Percentiles rank a stretch among this genome's conserved stretches.
phyloP scores from a whole-genome alignment of 2,329 filamentous ascomycete genomes.

The Microsporum ferrugineum region DNA sequence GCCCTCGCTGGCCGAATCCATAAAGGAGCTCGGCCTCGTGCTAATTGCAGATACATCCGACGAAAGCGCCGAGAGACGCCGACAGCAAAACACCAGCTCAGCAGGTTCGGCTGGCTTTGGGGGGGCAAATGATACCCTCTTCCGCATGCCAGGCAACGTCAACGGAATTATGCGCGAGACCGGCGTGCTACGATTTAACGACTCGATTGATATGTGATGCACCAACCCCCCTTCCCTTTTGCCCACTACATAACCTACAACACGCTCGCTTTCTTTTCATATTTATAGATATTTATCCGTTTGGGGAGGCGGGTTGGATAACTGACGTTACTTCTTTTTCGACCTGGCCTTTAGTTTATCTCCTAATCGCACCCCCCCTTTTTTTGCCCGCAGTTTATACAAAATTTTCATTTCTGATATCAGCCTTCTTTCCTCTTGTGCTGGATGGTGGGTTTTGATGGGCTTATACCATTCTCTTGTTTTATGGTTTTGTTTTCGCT shows the following conservation, averaged over 20 bases:
- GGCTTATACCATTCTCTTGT: background rate
- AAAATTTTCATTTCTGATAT: too few relatives aligned
- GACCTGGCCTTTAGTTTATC: background rate
- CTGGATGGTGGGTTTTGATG: background rate
- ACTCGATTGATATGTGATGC: constrained; percentile 63
- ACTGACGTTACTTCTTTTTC: background rate
- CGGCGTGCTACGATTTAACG: constrained; percentile 84
- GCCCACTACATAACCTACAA: background rate
- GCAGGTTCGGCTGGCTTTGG: constrained; percentile 13
- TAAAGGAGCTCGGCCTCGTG: constrained; percentile 87
- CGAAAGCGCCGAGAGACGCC: constrained; percentile 31
- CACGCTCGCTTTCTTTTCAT: background rate
- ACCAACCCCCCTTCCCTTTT: background rate
- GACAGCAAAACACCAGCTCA: constrained; percentile 16
- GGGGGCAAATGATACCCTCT: constrained; percentile 30
- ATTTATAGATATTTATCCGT: constrained; percentile 3
- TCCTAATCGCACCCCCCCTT: background rate
- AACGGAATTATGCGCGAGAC: constrained; percentile 78
- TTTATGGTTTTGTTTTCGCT: background rate
- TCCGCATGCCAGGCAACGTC: constrained; percentile 62
- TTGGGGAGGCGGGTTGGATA: background rate
- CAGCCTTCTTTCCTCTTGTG: background rate
- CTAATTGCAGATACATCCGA: constrained; percentile 78
- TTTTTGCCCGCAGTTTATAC: background rate
- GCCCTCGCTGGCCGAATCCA: constrained; percentile 78